Evolutionary conservation across 192 early-diverging fungal species (phyloP), one percentile per base, ranked within the genome.

Genomic region (Cladochytrium replicatum): DNA sequence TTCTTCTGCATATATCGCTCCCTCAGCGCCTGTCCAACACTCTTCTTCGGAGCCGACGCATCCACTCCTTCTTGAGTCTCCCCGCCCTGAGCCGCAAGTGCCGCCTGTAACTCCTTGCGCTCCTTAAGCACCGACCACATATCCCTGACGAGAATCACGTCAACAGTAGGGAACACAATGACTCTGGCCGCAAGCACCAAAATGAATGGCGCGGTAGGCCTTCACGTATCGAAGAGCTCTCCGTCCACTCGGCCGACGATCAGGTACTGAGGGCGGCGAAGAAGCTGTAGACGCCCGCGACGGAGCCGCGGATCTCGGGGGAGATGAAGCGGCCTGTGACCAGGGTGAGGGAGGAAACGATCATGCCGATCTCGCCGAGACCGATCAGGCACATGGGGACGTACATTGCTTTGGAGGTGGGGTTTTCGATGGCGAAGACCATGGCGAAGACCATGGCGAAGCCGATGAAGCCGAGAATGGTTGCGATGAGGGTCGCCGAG

Each of bases 151-250:
- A n/a, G n/a, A n/a, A n/a, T n/a, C n/a, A n/a, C n/a, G n/a, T n/a
- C n/a, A n/a, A n/a, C n/a, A n/a, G n/a, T n/a, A n/a, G n/a, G n/a
- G n/a, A n/a, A n/a, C n/a, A n/a, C n/a, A n/a, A n/a, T n/a, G n/a
- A n/a, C n/a, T n/a, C n/a, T n/a, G n/a, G n/a, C n/a, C n/a, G n/a
- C n/a, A n/a, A n/a, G n/a, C n/a, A n/a, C n/a, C n/a, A n/a, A n/a
- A n/a, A n/a, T n/a, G n/a, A n/a, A n/a, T n/a, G n/a, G n/a, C n/a
- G n/a, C n/a, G n/a, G n/a, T n/a, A n/a, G n/a, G n/a, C n/a, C n/a
- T n/a, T n/a, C n/a, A n/a, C n/a, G n/a, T n/a, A n/a, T 78, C 75
- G 61, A 78, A 78, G 93, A 97, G 78, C 96, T 97, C 76, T 93
- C 91, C 2, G 91, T 98, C 31, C 96, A 98, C 81, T 93, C 94